A percentile compares a stretch with the other conserved stretches of the same genome.
These are phyloP conservation scores for Medicago lupulina DNA, from an alignment of 306 rosid species.

Conservation along the genomic window DNA sequence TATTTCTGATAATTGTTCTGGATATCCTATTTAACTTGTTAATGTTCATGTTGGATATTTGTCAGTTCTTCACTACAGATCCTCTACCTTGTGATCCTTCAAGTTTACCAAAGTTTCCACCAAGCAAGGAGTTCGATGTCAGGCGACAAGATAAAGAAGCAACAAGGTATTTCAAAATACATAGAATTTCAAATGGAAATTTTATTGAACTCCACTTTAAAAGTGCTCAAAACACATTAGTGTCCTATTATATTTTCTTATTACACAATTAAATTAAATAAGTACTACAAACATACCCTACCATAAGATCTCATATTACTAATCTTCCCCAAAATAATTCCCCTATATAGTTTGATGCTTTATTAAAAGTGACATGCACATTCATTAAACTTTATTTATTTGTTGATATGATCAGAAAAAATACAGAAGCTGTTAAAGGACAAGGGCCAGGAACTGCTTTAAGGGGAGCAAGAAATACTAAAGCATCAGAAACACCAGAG, in stretches of 20 bases:
- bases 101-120: constrained; percentile 79
- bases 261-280: too few species aligned
- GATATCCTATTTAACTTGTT: constrained; percentile 16
- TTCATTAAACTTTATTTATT: neutral
- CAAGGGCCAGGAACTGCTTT: constrained; percentile 65
- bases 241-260: too few species aligned
- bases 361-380: neutral
- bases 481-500: constrained; percentile 59
- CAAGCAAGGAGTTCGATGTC: constrained; percentile 85
- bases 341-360: too few species aligned
- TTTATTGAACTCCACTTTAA: too few species aligned
- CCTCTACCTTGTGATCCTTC: constrained; percentile 91
- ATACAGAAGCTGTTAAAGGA: constrained; percentile 56
- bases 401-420: constrained; percentile 57
- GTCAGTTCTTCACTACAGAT: constrained; percentile 73
- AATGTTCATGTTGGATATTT: constrained; percentile 31
- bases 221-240: too few species aligned
- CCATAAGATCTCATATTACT: too few species aligned
- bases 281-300: too few species aligned
- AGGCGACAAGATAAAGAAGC: constrained; percentile 73
- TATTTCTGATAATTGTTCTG: neutral
- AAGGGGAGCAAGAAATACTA: constrained; percentile 58
- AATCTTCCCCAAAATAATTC: too few species aligned
- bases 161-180: constrained; percentile 51
- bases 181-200: too few species aligned